Evolutionary conservation across 139 green algal species (phyloP).

Genomic region (Coelastrella sp.): DNA sequence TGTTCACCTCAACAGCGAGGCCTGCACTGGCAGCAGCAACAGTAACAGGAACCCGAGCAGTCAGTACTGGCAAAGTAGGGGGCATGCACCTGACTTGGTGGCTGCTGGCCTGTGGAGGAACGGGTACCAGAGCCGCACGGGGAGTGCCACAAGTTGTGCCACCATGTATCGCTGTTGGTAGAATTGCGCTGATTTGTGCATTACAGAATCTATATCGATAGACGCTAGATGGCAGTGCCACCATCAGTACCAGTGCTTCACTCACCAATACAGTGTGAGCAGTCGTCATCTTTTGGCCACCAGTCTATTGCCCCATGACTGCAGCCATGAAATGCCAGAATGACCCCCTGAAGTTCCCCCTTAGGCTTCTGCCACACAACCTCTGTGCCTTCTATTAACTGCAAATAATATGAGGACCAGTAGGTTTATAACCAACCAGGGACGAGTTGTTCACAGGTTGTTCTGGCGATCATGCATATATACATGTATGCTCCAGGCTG

Average conservation of each 20-base stretch:
- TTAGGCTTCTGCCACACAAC: slow-evolving; percentile 59
- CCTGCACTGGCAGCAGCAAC: slow-evolving; percentile 44
- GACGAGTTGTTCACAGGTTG: no score
- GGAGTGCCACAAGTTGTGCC: no score
- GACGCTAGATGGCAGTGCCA: not conserved
- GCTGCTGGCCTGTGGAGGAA: no score
- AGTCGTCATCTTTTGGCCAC: slow-evolving; percentile 55
- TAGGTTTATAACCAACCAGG: no score
- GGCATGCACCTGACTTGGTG: not conserved
- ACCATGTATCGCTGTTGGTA: no score
- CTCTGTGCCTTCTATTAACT: slow-evolving; percentile 46
- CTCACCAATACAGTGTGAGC: slow-evolving; percentile 65
- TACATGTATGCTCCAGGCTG: no score
- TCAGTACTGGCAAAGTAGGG: not conserved
- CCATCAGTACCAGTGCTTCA: not conserved
- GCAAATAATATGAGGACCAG: no score
- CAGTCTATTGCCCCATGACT: slow-evolving; percentile 70
- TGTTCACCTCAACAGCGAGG: slow-evolving; percentile 70
- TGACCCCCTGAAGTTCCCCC: slow-evolving; percentile 46
- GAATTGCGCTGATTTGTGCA: no score
- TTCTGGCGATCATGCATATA: no score
- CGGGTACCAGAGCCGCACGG: not conserved
- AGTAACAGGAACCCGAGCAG: not conserved
- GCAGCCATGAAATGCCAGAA: slow-evolving; percentile 76
- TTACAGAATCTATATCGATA: not conserved